These are phyloP conservation scores for Xylariaceae sp. DNA, from an alignment of 2,329 filamentous ascomycete genomes.

Conservation along the genomic window DNA sequence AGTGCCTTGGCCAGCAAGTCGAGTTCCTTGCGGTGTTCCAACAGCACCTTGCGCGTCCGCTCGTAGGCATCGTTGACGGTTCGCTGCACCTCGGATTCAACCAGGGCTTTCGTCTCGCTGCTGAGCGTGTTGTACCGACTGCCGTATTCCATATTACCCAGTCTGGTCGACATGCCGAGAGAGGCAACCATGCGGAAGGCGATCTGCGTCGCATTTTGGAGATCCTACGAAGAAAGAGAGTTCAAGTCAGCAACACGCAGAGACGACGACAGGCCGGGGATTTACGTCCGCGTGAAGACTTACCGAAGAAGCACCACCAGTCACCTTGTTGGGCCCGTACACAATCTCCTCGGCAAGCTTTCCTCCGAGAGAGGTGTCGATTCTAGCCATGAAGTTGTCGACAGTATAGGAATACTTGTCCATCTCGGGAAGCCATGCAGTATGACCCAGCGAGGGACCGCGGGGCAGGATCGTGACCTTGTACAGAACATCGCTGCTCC, in stretches of 20 bases:
- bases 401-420: constrained; percentile 89
- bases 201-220: constrained; percentile 72
- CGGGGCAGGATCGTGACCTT: constrained; percentile 96
- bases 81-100: constrained; percentile 83
- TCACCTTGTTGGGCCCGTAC: constrained; percentile 86
- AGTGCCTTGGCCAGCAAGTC: constrained; percentile 84
- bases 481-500: constrained; percentile 73
- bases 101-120: constrained; percentile 76
- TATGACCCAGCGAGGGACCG: constrained; percentile 79
- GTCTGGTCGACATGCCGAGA: constrained; percentile 79
- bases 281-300: too few relatives aligned
- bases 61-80: constrained; percentile 76
- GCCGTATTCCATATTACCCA: constrained; percentile 86
- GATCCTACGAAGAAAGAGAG: constrained; percentile 53
- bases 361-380: constrained; percentile 77
- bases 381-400: constrained; percentile 71
- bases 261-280: neutral
- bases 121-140: constrained; percentile 78
- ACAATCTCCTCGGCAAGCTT: constrained; percentile 89
- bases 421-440: constrained; percentile 81
- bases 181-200: constrained; percentile 85
- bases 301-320: constrained; percentile 77
- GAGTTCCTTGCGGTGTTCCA: constrained; percentile 72
- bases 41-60: constrained; percentile 67
- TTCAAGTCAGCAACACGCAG: constrained; percentile 23